Percentiles rank a stretch among this genome's conserved stretches.
These are phyloP conservation scores for Boletus sensibilis DNA, from an alignment of 768 basidiomycete species.

Conservation along the genomic window DNA sequence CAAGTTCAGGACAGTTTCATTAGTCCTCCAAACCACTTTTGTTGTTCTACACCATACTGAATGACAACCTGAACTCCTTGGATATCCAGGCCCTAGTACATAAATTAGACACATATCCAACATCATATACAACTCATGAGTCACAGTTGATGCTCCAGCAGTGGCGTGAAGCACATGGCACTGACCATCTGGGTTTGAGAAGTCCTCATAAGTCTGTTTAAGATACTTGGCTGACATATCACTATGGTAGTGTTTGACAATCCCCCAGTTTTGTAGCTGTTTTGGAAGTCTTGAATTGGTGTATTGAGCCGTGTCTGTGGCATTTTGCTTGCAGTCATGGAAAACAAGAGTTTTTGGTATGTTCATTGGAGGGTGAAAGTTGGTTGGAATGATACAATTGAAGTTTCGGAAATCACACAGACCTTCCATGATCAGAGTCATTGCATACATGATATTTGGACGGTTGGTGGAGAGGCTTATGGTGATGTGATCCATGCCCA, in stretches of 20 bases:
- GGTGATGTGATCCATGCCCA: no score
- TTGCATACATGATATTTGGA: conserved; percentile 3
- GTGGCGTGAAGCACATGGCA: conserved; percentile 29
- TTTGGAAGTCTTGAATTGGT: conserved; percentile 12
- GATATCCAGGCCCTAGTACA: no score
- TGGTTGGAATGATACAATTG: neutral
- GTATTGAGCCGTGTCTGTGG: neutral
- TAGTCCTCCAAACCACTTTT: no score
- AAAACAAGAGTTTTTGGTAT: no score
- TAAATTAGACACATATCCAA: no score
- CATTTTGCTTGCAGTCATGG: no score
- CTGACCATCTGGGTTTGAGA: conserved; percentile 8
- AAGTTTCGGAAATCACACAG: neutral
- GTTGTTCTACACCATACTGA: no score
- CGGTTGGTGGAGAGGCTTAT: neutral
- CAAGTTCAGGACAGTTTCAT: no score
- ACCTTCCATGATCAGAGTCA: neutral
- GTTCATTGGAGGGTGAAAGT: no score
- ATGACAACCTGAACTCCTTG: no score
- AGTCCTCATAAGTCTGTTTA: conserved; percentile 18
- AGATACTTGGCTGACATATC: conserved; percentile 30
- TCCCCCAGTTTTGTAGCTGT: neutral
- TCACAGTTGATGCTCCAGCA: conserved; percentile 24
- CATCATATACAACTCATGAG: conserved; percentile 5
- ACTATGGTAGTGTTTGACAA: conserved; percentile 29